A percentile compares a stretch with the other conserved stretches of the same genome.
phyloP scores from a whole-genome alignment of 1,284 basidiomycete species.

The Anthracocystis setariae region DNA sequence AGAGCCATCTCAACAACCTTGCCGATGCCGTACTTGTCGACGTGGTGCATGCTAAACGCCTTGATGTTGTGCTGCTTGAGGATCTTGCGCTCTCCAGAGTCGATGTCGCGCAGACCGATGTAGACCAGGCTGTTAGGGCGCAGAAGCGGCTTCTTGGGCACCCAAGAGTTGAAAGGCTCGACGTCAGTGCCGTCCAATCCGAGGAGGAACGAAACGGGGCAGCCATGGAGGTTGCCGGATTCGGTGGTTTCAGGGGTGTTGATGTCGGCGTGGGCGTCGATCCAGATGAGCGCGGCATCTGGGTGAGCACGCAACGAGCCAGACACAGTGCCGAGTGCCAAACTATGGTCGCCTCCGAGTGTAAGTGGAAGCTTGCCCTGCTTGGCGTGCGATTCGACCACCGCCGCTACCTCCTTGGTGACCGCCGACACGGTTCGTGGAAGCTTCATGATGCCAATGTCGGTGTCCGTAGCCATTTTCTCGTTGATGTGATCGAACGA shows the following conservation, averaged over 20 bases:
- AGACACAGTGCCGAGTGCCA: conserved; percentile 72
- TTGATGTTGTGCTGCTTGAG: conserved; percentile 87
- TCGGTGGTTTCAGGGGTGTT: conserved; percentile 85
- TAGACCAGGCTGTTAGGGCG: conserved; percentile 83
- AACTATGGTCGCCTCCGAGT: conserved; percentile 94
- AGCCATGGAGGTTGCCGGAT: conserved; percentile 96
- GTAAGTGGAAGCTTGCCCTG: conserved; percentile 87
- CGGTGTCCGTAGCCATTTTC: conserved; percentile 45
- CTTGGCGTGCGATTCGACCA: conserved; percentile 79
- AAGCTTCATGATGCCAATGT: conserved; percentile 62
- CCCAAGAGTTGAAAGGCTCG: conserved; percentile 64
- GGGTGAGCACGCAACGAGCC: conserved; percentile 70
- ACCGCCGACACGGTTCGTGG: conserved; percentile 72
- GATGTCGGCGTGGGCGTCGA: conserved; percentile 79
- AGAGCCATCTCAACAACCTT: conserved; percentile 89
- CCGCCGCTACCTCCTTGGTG: conserved; percentile 80
- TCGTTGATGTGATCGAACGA: conserved; percentile 81
- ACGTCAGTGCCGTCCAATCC: conserved; percentile 66
- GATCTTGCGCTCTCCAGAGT: conserved; percentile 87
- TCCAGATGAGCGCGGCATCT: conserved; percentile 87
- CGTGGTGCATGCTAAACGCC: conserved; percentile 96
- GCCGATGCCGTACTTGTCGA: conserved; percentile 94
- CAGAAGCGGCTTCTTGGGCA: conserved; percentile 67
- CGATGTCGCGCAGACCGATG: conserved; percentile 94
- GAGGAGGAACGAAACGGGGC: conserved; percentile 91